A percentile compares a stretch with the other conserved stretches of the same genome.
Evolutionary conservation across 441 rosid genomes (phyloP).

Genomic region (Pelargonium australe): DNA sequence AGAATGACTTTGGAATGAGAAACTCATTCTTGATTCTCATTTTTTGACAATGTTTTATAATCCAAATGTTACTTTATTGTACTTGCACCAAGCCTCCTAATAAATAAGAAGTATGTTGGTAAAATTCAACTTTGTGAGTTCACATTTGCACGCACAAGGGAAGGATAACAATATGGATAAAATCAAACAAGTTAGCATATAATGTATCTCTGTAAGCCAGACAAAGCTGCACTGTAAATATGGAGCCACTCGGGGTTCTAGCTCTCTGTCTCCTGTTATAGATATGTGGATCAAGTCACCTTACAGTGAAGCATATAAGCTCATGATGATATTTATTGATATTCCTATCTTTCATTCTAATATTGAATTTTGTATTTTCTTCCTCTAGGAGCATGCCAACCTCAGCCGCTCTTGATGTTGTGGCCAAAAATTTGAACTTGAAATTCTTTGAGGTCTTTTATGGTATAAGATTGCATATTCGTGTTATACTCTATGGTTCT

Average conservation of each 20-base stretch:
- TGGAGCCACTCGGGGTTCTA: neutral
- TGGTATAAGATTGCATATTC: neutral
- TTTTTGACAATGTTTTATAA: no score
- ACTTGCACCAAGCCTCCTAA: neutral
- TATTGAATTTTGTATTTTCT: slow-evolving; percentile 10
- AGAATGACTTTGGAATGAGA: no score
- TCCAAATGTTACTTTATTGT: neutral
- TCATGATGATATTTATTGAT: neutral
- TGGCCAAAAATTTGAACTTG: slow-evolving; percentile 69
- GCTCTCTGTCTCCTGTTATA: neutral
- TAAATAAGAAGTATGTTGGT: neutral
- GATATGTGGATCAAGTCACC: neutral
- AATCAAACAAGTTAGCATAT: neutral
- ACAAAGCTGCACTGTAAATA: neutral
- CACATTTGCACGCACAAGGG: neutral
- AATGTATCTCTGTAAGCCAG: no score
- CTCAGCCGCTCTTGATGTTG: slow-evolving; percentile 96
- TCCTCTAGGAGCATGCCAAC: slow-evolving; percentile 96
- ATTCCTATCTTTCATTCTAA: neutral
- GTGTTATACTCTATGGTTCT: slow-evolving; percentile 12
- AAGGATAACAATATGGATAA: neutral
- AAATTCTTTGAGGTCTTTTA: slow-evolving; percentile 84
- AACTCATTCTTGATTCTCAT: no score
- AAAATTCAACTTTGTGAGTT: neutral
- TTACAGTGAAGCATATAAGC: neutral